Percentiles rank a stretch among this genome's conserved stretches.
Evolutionary conservation across 805 yeast species (phyloP).

Genomic region (Priceomyces medius): DNA sequence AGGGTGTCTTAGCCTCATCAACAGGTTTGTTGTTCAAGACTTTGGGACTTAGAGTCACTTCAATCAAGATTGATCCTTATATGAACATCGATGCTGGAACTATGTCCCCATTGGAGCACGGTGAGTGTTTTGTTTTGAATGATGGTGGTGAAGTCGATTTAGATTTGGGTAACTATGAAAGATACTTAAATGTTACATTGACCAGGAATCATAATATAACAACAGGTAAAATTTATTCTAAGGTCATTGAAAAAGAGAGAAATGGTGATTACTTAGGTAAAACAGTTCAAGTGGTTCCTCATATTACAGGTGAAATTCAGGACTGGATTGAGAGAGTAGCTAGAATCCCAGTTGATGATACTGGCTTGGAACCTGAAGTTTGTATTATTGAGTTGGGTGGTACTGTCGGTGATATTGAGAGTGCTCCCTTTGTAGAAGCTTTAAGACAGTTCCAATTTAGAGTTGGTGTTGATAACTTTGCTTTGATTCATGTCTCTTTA

Average conservation of each 20-base stretch:
- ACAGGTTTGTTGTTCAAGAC: conserved; percentile 95
- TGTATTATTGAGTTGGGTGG: conserved; percentile 98
- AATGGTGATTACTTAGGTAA: conserved; percentile 97
- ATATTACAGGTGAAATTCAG: conserved; percentile 94
- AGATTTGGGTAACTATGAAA: conserved; percentile 96
- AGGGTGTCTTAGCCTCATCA: conserved; percentile 96
- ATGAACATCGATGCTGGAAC: conserved; percentile 99
- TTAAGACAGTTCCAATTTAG: conserved; percentile 98
- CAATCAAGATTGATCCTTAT: conserved; percentile 97
- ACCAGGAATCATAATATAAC: conserved; percentile 96
- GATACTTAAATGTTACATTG: conserved; percentile 90
- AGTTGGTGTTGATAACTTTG: conserved; percentile 91
- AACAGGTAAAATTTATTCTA: conserved; percentile 94
- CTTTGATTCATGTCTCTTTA: conserved; percentile 92
- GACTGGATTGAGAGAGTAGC: conserved; percentile 97
- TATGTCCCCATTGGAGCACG: conserved; percentile 98
- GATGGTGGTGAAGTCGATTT: conserved; percentile 99
- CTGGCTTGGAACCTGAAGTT: conserved; percentile 88
- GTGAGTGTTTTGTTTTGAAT: conserved; percentile 95
- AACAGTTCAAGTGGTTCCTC: conserved; percentile 99
- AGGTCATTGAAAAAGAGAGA: conserved; percentile 92
- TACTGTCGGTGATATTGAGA: conserved; percentile 98
- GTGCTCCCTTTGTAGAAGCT: conserved; percentile 99
- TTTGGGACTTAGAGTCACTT: conserved; percentile 89
- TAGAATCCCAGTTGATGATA: conserved; percentile 83